Percentiles rank a stretch among this genome's conserved stretches.
These are phyloP conservation scores for Malassezia arunalokei DNA, from an alignment of 1,284 basidiomycete species.

Conservation along the genomic window DNA sequence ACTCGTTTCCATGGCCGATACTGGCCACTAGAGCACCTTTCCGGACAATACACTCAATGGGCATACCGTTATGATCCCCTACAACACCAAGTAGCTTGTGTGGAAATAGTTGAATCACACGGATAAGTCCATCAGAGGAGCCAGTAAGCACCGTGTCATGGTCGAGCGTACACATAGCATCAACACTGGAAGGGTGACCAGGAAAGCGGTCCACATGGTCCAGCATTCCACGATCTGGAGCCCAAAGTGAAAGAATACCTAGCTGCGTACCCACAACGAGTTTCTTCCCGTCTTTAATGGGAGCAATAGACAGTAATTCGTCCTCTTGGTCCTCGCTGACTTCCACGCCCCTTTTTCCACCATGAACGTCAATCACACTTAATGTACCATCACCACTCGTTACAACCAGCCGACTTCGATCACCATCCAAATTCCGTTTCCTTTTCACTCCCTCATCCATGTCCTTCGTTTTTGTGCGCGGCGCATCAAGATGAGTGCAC, in stretches of 20 bases:
- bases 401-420: constrained; percentile 25
- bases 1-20: constrained; percentile 74
- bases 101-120: constrained; percentile 77
- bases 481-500: constrained; percentile 34
- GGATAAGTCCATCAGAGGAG: constrained; percentile 78
- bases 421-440: constrained; percentile 14
- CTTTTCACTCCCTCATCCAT: constrained; percentile 14
- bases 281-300: constrained; percentile 69
- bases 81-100: constrained; percentile 81
- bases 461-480: constrained; percentile 7
- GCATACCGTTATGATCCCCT: constrained; percentile 70
- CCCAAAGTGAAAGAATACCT: constrained; percentile 82
- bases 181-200: constrained; percentile 60
- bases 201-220: constrained; percentile 89
- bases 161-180: constrained; percentile 58
- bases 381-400: constrained; percentile 77
- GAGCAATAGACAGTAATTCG: constrained; percentile 69
- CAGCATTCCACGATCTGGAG: constrained; percentile 69
- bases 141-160: constrained; percentile 65
- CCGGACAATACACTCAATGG: constrained; percentile 68
- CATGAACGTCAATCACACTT: constrained; percentile 62
- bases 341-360: constrained; percentile 56
- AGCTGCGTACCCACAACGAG: constrained; percentile 77
- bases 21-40: constrained; percentile 73
- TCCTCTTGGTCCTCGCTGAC: constrained; percentile 85